Base-by-base conservation (phyloP, 352 stramenopile species). In the Phytophthora hibernalis region DNA sequence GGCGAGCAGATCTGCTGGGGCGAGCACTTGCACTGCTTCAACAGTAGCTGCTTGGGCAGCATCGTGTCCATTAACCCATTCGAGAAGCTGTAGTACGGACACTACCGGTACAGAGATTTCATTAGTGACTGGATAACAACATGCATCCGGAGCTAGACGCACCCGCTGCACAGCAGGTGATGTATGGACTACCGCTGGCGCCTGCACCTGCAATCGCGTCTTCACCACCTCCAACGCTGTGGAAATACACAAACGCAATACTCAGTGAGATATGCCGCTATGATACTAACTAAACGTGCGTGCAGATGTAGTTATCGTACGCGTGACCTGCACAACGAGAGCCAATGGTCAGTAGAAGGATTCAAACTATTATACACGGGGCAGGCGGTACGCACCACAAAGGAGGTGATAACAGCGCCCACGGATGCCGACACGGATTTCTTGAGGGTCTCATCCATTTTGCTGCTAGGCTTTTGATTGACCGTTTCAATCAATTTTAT, bases 201-300 rank as follows among this genome's bases (percentile, higher is more conserved):
- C 83, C 51, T 95, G 83, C 28, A 92, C 87, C 50, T 95, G 87
- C 50, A 92, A 61, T 1, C 87, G 83, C 30, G 85, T 95, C 72
- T 95, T 95, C 44, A 92, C 87, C n/a, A 95, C 87, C 61, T 95
- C 87, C 12, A 95, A 67, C 26, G 86, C 86, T 94, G 62, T 22
- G 70, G 21, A 26, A 61, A 30, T 9, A 61, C 16, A 21, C 49
- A 28, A 1, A 31, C 42, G 6, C 61, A 18, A 45, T 16, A 11
- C 1, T 22, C 33, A 45, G 33, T 16, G 21, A 50, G 48, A 20
- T 16, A 54, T 37, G 42, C 6, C 4, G 33, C 35, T 37, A 40
- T 42, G 52, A 18, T 37, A 30, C 9, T 2, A 22, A 47, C 50
- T 44, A 51, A 63, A 44, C 42, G 9, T 13, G 15, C 45, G 33